These are phyloP conservation scores for Russula abietina DNA, from an alignment of 768 basidiomycete species.

Conservation along the genomic window DNA sequence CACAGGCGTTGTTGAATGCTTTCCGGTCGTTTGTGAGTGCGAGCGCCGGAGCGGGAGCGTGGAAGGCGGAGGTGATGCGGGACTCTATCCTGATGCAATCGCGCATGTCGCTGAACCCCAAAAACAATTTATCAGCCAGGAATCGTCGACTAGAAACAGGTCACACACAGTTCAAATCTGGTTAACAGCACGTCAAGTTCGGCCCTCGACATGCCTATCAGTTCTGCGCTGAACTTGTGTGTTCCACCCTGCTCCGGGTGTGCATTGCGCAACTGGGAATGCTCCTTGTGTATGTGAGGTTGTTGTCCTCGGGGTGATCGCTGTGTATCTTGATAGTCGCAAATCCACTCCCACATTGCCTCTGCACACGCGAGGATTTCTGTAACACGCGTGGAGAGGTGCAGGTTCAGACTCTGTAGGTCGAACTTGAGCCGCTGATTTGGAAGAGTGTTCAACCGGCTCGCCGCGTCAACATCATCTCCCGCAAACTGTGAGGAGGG, in stretches of 20 bases:
- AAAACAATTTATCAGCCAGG: slow-evolving; percentile 2
- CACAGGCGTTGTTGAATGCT: slow-evolving; percentile 51
- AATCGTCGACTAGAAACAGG: background rate
- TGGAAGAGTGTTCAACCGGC: slow-evolving; percentile 39
- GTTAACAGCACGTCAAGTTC: slow-evolving; percentile 56
- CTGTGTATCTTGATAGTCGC: slow-evolving; percentile 40
- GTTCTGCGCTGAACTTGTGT: slow-evolving; percentile 25
- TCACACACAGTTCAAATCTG: slow-evolving; percentile 56
- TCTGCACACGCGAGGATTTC: slow-evolving; percentile 69
- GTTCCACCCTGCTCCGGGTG: background rate
- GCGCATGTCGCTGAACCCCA: slow-evolving; percentile 52
- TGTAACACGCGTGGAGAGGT: slow-evolving; percentile 52
- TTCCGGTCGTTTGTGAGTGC: slow-evolving; percentile 46
- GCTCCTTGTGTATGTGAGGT: slow-evolving; percentile 1
- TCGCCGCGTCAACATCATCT: background rate
- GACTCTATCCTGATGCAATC: slow-evolving; percentile 46
- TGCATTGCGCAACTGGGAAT: slow-evolving; percentile 2
- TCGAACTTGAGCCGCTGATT: slow-evolving; percentile 52
- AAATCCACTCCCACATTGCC: slow-evolving; percentile 76
- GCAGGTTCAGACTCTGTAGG: slow-evolving; percentile 52
- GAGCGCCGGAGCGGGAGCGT: slow-evolving; percentile 41
- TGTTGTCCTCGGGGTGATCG: slow-evolving; percentile 7
- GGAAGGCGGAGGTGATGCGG: slow-evolving; percentile 44
- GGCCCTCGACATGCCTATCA: slow-evolving; percentile 48
- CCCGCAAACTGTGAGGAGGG: background rate